Evolutionary conservation across 352 stramenopile species (phyloP), one percentile per base, ranked within the genome.

Genomic region (Phytophthora pistaciae): DNA sequence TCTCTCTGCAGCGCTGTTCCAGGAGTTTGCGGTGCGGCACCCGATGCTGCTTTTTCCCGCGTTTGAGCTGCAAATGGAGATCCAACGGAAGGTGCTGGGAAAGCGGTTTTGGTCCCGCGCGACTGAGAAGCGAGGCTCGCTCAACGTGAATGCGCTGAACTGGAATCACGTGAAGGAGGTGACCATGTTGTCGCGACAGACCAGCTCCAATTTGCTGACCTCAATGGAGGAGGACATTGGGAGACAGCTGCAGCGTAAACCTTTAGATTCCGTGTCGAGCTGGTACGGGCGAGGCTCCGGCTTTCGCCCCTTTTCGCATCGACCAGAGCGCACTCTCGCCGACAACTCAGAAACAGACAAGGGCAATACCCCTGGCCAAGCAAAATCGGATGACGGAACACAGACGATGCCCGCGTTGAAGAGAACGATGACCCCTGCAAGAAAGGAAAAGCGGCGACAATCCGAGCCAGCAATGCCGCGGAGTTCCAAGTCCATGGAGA

Each of bases 41-140:
- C 85, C 83, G 31, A 84, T 93, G 66, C 68, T 93, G 33, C 73
- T 93, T 16, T 91, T 91, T 61, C 85, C 85, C 25, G 85, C 82
- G 1, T 93, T 93, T 55, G 76, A 88, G 31, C 52, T 91, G 33
- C 85, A 91, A 62, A 84, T 82, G 48, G 83, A 93, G 55, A 85
- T 93, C 40, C 78, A 91, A 52, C 63, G 81, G 16, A 82, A 84
- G 36, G 66, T 93, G 5, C 73, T 91, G 16, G 85, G 83, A n/a
- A 73, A 86, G 59, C 61, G 72, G 4, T 91, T 91, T 59, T 93
- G 83, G 85, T 70, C 71, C 9, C 74, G 78, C 10, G 83, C 84
- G 0, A 74, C 83, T 10, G 79, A 78, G 38, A 85, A 80, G 29
- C 80, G 83, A 14, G 71, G 64, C 11, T 77, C 56, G 0, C 31